Conservation (phyloP, 1,284 basidiomycete species). For the Taiwanofungus camphoratus region DNA sequence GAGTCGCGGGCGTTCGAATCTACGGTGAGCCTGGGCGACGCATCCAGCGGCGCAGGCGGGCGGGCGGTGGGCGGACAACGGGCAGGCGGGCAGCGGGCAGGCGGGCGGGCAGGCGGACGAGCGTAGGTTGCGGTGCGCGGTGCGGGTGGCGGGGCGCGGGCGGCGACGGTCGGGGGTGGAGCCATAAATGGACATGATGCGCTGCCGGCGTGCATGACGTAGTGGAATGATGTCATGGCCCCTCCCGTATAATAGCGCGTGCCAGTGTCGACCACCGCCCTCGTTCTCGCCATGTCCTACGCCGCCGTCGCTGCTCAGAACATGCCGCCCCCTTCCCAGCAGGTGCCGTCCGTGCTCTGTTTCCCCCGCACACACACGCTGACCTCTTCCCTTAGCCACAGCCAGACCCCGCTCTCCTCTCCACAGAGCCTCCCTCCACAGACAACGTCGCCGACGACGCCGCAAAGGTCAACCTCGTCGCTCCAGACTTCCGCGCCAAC, state of each 20-base stretch:
- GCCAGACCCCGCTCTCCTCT: constrained; percentile 57
- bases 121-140: constrained; percentile 20
- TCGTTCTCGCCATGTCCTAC: constrained; percentile 51
- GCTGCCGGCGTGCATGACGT: constrained; percentile 12
- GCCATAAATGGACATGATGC: constrained; percentile 16
- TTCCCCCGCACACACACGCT: constrained; percentile 15
- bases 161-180: constrained; percentile 22
- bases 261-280: neutral
- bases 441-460: constrained; percentile 41
- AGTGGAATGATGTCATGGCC: constrained; percentile 9
- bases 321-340: constrained; percentile 40
- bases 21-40: constrained; percentile 22
- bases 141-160: constrained; percentile 28
- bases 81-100: constrained; percentile 25
- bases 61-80: constrained; percentile 26
- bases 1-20: constrained; percentile 29
- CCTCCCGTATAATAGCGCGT: constrained; percentile 17
- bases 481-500: constrained; percentile 42
- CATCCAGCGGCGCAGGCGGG: constrained; percentile 21
- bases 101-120: constrained; percentile 4
- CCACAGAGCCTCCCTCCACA: constrained; percentile 41
- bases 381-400: constrained; percentile 40
- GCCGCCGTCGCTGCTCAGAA: constrained; percentile 58
- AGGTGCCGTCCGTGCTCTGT: constrained; percentile 24
- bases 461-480: constrained; percentile 49